Base-by-base conservation (phyloP, 2,329 filamentous ascomycete genomes). In the Leptographium lundbergii region DNA sequence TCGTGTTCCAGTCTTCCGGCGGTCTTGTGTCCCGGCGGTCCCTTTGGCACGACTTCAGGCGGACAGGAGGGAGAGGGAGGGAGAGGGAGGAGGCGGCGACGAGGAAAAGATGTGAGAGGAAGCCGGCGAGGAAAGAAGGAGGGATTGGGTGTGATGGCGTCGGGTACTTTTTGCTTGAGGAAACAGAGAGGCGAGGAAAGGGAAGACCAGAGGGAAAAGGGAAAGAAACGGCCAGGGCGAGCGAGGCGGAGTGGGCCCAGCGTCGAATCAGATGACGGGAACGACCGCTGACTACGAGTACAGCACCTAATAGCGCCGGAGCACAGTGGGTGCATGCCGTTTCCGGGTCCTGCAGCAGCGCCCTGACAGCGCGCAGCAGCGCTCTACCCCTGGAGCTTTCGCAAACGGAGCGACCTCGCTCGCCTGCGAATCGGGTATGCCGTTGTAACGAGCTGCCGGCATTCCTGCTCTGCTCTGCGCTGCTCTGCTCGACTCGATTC, bases 201-300 rank as follows among this genome's bases (percentile, higher is more conserved):
- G 25, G 48, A 51, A 29, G 48, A 17, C 48, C 48, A 51, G 25
- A 51, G 48, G 48, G 25, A 29, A 29, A 27, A 22, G 52, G 52
- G 32, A 36, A 39, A 6, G 52, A 54, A 39, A 25, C 51, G 17
- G 51, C 27, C 27, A 53, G 51, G 22, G 29, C 19, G n/a, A 34
- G 51, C 22, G 51, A 25, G 51, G 27, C 32, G 32, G 52, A 54
- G 42, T 50, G 36, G 39, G 42, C 42, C 57, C 54, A n/a, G n/a
- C 36, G 51, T 50, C 59, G 59, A 60, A 60, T 60, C 59, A 60
- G 51, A 57, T 55, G 55, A 54, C 59, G 42, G 51, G 29, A 39
- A 52, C 53, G 57, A 56, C 45, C 57, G 57, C 57, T 55, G 57
- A 55, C 57, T 56, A 47, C 48, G 52, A 58, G 45, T 59, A 47